These are phyloP conservation scores for Salix purpurea DNA, from an alignment of 345 rosid species.

Conservation along the genomic window DNA sequence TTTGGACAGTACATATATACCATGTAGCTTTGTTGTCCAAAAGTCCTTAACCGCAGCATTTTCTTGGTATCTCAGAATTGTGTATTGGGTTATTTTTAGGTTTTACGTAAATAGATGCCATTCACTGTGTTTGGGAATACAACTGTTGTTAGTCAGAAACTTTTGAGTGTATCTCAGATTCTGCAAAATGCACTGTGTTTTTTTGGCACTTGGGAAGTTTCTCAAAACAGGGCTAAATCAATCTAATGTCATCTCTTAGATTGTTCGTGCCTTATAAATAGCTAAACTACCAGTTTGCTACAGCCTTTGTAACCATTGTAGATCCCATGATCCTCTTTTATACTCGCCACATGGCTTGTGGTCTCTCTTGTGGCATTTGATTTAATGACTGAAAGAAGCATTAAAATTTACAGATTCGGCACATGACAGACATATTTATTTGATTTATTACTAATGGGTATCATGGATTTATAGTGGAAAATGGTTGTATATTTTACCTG, in stretches of 20 bases:
- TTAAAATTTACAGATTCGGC: background rate
- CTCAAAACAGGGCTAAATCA: background rate
- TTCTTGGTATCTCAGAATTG: background rate
- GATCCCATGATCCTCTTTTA: background rate
- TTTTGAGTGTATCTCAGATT: background rate
- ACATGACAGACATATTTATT: background rate
- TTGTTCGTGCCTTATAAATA: background rate
- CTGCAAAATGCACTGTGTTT: background rate
- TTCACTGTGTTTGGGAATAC: background rate
- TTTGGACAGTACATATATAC: background rate
- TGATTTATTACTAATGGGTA: background rate
- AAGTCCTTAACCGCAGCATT: background rate
- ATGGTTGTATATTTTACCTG: conserved; percentile 49
- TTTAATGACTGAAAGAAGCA: background rate
- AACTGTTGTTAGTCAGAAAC: background rate
- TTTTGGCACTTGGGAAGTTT: background rate
- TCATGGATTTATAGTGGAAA: background rate
- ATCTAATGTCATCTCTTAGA: background rate
- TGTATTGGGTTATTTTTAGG: background rate
- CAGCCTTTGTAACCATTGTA: background rate
- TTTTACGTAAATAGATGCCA: background rate
- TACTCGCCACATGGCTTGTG: background rate
- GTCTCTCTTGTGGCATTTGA: background rate
- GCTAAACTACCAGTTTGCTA: background rate
- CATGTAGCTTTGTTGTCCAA: background rate